phyloP scores from a whole-genome alignment of 2,329 filamentous ascomycete species.

The Claviceps spartinae region DNA sequence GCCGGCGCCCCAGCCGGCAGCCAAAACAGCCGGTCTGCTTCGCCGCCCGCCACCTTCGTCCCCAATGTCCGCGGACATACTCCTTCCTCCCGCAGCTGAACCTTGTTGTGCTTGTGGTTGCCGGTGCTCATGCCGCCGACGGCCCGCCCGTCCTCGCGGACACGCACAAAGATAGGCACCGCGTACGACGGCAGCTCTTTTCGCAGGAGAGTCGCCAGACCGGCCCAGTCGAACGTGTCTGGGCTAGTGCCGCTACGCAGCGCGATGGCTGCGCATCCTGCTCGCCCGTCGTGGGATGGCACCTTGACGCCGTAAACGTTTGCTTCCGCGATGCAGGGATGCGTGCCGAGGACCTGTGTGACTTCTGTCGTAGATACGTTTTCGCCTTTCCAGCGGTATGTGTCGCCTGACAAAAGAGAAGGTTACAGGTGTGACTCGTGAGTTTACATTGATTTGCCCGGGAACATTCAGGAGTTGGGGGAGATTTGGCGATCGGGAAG shows the following conservation, averaged over 20 bases:
- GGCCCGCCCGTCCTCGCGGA: background rate
- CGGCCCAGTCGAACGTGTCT: constrained; percentile 43
- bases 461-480: too few relatives aligned
- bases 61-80: constrained; percentile 4
- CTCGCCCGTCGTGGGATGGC: constrained; percentile 53
- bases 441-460: too few relatives aligned
- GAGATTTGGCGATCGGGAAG: too few relatives aligned
- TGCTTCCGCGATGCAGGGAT: constrained; percentile 46
- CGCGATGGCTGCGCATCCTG: constrained; percentile 49
- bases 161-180: constrained; percentile 44
- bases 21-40: constrained; percentile 5
- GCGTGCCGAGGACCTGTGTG: constrained; percentile 45
- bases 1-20: constrained; percentile 3
- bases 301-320: constrained; percentile 58
- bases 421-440: background rate
- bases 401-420: constrained; percentile 31
- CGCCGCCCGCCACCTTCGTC: constrained; percentile 1
- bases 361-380: constrained; percentile 57
- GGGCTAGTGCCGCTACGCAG: constrained; percentile 35
- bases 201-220: constrained; percentile 34
- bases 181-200: constrained; percentile 55
- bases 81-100: constrained; percentile 3
- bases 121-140: constrained; percentile 5
- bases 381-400: constrained; percentile 62
- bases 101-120: constrained; percentile 6